Base-by-base conservation (phyloP, 495 filamentous ascomycete genomes). In the Durotheca rogersii region DNA sequence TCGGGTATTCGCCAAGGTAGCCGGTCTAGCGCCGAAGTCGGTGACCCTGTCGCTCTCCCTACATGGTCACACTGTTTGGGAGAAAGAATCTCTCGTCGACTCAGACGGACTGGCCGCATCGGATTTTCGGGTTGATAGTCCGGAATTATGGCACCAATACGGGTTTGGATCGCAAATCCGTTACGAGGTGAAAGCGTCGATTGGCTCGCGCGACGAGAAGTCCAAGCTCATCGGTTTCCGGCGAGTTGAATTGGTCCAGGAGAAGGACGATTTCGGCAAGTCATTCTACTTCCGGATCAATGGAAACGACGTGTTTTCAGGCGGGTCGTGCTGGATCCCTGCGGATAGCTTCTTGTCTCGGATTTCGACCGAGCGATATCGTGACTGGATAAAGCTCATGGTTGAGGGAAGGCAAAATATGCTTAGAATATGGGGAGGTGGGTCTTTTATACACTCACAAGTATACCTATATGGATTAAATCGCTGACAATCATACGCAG, bases 251-350 rank as follows among this genome's bases (percentile, higher is more conserved):
- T 63, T 90, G 0, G 66, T 88, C 2, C 84, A 88, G 56, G 54
- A 51, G 11, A 67, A 77, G 7, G 76, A 86, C 31, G 31, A 73
- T 10, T 76, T 79, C 47, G 87, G 87, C 7, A 83, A 81, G 36
- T 80, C 83, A 0, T 90, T 89, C 67, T 82, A 81, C 58, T 88
- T 90, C 64, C 76, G 81, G 32, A 76, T 89, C 52, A 90, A 91
- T 58, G 80, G 82, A 7, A 70, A 81, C 32, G 81, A 86, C 25
- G 72, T 88, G 7, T 91, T 88, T 63, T 80, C 77, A 32, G 85
- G 84, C 5, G 87, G 87, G 0, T 82, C 80, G 4, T 84, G 84
- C 66, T 91, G 87, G 87, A 88, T 91, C 53, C 86, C 87, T 0
- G 81, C 84, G 1, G 86, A 89, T 53, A 86, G 72, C 42, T 77